phyloP scores from a whole-genome alignment of 306 rosid species.

The Dryas alaskensis region DNA sequence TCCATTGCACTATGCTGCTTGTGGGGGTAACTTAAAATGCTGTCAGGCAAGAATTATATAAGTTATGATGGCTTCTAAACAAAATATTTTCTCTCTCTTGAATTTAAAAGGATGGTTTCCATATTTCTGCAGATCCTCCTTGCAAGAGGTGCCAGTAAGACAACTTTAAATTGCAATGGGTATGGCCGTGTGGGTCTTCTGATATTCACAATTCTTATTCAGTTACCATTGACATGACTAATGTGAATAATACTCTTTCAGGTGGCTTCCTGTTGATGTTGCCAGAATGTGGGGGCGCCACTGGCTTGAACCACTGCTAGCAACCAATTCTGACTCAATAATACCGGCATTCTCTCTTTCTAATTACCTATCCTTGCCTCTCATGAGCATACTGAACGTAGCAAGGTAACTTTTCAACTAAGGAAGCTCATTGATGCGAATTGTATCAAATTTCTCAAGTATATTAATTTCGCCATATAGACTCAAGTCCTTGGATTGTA shows the following conservation, averaged over 20 bases:
- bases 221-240: constrained; percentile 20
- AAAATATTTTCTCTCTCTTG: constrained; percentile 12
- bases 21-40: constrained; percentile 94
- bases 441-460: background rate
- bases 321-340: constrained; percentile 62
- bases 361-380: constrained; percentile 80
- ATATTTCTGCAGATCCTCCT: constrained; percentile 65
- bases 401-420: constrained; percentile 64
- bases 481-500: constrained; percentile 22
- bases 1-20: constrained; percentile 97
- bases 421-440: constrained; percentile 10
- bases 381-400: constrained; percentile 77
- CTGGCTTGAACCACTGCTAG: constrained; percentile 83
- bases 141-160: constrained; percentile 75
- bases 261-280: constrained; percentile 96
- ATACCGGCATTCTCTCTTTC: constrained; percentile 62
- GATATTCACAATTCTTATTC: constrained; percentile 5
- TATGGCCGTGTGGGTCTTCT: constrained; percentile 21
- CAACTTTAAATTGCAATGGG: constrained; percentile 92
- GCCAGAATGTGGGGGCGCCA: constrained; percentile 98
- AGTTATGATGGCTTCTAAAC: constrained; percentile 14
- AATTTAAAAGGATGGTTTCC: constrained; percentile 25
- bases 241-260: constrained; percentile 27
- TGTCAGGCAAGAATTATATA: constrained; percentile 72
- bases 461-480: background rate